phyloP scores from a whole-genome alignment of 768 basidiomycete species.

The Pisolithus albus region DNA sequence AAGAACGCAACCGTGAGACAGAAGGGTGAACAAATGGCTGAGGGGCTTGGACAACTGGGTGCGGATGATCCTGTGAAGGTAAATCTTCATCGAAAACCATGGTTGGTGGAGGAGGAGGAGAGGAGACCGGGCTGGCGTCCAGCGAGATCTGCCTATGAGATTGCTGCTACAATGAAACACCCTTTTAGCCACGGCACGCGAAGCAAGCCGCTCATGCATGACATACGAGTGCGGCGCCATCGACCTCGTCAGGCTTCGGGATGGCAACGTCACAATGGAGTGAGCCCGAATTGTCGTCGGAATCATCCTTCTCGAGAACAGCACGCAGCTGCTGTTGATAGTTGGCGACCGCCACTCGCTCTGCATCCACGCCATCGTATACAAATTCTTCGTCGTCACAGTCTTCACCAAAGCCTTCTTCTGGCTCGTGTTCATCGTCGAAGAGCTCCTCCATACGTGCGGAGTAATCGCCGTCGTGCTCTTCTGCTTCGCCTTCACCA shows the following conservation, averaged over 20 bases:
- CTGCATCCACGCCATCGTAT: slow-evolving; percentile 66
- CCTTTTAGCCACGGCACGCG: slow-evolving; percentile 16
- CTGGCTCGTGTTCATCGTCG: slow-evolving; percentile 28
- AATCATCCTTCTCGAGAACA: slow-evolving; percentile 60
- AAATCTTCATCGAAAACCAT: slow-evolving; percentile 15
- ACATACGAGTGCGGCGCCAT: slow-evolving; percentile 29
- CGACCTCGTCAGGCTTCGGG: slow-evolving; percentile 21
- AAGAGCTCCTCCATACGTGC: slow-evolving; percentile 65
- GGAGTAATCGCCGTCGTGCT: slow-evolving; percentile 51
- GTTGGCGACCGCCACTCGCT: slow-evolving; percentile 35
- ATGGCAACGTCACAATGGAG: slow-evolving; percentile 35
- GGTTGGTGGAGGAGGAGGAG: slow-evolving; percentile 27
- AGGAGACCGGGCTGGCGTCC: slow-evolving; percentile 34
- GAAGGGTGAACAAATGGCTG: slow-evolving; percentile 63
- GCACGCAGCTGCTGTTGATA: slow-evolving; percentile 69
- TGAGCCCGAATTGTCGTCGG: slow-evolving; percentile 43
- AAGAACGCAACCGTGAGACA: slow-evolving; percentile 77
- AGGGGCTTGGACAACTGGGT: slow-evolving; percentile 12
- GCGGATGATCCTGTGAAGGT: not conserved
- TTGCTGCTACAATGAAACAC: slow-evolving; percentile 9
- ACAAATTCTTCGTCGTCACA: slow-evolving; percentile 56
- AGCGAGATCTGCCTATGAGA: slow-evolving; percentile 33
- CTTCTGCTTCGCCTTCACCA: slow-evolving; percentile 30
- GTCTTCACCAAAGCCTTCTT: slow-evolving; percentile 37
- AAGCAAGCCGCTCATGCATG: slow-evolving; percentile 10